Conservation (phyloP, 495 filamentous ascomycete genomes). For the Tuber indicum region DNA sequence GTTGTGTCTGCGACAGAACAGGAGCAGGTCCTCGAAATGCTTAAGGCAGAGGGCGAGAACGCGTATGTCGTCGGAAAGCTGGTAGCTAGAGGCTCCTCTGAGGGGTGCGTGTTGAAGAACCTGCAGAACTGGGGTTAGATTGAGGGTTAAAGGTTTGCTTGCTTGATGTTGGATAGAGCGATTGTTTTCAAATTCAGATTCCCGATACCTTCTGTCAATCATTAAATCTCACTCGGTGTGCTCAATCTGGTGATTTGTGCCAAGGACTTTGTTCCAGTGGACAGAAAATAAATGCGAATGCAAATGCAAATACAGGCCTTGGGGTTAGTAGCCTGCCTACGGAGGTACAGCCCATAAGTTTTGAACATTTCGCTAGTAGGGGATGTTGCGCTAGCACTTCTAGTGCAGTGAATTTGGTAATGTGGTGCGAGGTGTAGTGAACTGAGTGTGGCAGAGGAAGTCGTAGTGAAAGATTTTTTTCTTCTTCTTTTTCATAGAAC, state of each 20-base stretch:
- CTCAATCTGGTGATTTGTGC: neutral
- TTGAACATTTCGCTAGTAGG: too few relatives aligned
- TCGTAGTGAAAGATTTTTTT: too few relatives aligned
- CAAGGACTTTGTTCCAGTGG: neutral
- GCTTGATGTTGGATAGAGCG: neutral
- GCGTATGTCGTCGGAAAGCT: constrained; percentile 71
- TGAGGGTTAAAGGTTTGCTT: neutral
- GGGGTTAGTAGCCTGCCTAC: neutral
- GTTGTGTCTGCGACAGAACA: constrained; percentile 59
- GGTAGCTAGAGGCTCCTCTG: constrained; percentile 47
- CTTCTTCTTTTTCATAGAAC: too few relatives aligned
- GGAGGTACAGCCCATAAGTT: too few relatives aligned
- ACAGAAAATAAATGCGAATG: neutral
- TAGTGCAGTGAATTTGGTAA: too few relatives aligned
- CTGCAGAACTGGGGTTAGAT: constrained; percentile 60
- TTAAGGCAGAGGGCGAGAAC: constrained; percentile 64
- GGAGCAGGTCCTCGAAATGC: constrained; percentile 49
- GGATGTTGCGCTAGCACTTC: too few relatives aligned
- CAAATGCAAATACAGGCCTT: neutral
- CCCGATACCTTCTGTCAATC: neutral
- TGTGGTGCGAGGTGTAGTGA: too few relatives aligned
- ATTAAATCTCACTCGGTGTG: neutral
- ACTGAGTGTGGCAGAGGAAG: too few relatives aligned
- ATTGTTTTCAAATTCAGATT: neutral
- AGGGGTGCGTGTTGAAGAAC: constrained; percentile 61